Base-by-base conservation (phyloP, 2,329 filamentous ascomycete species). In the Cephalotrichum gorgonifer region DNA sequence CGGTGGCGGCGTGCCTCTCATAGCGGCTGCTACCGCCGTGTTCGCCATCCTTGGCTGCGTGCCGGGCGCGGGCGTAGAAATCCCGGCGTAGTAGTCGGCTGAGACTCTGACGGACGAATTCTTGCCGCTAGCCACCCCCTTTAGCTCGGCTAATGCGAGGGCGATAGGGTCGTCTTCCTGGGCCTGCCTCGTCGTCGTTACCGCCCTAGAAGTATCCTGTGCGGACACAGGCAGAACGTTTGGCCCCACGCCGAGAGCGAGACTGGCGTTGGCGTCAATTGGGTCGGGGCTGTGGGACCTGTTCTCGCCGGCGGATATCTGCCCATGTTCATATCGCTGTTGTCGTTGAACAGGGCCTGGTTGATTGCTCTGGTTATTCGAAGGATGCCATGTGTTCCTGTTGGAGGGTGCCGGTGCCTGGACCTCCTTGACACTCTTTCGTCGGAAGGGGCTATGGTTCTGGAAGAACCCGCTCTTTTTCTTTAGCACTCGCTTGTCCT, bases 1-100 rank as follows among this genome's bases (percentile, higher is more conserved):
- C 4, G 91, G 91, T 2, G 91, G 91, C 6, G 90, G 88, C 9
- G 87, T 90, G 25, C 83, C 84, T 55, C 86, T 73, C 63, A 81
- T 76, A 22, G 72, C 79, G 9, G 81, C 74, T 33, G 73, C 72
- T 22, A 75, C 57, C 15, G 47, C 50, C 3, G 50, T 47, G 30
- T 49, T 49, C 25, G 71, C 66, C 49, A 66, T 52, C 43, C 55
- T 62, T 6, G 65, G 61, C 43, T 69, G 70, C 43, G 62, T 60
- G 7, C 72, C 73, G 1, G 79, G 85, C 6, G 76, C 82, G 5
- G 93, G 91, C 2, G 91, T 95, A 12, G 86, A 73, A 53, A 98
- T 84, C n/a, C 93, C 91, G 60, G 94, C 88, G 65, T 95, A 96
- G 52, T 87, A 83, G 64, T 98, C 94, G 17, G 90, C 93, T n/a